phyloP scores from a whole-genome alignment of 148 eudicot genomes.

The Linanthus parryae region DNA sequence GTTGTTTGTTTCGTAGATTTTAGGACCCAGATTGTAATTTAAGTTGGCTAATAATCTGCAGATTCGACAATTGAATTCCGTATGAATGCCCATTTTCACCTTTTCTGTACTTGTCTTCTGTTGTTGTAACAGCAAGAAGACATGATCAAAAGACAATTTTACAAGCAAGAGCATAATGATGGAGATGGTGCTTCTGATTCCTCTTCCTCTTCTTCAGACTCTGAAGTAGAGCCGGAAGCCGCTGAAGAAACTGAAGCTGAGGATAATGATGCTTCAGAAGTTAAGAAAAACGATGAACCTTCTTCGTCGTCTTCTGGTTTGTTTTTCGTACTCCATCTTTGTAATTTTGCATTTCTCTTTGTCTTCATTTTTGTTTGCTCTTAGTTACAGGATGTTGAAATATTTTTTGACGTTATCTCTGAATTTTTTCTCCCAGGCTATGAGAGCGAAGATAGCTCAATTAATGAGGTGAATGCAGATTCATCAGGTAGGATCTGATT shows the following conservation, averaged over 20 bases:
- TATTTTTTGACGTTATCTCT: not conserved
- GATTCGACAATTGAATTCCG: too few species aligned
- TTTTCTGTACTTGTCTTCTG: too few species aligned
- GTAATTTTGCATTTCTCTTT: not conserved
- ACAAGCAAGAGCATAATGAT: constrained; percentile 56
- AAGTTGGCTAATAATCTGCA: too few species aligned
- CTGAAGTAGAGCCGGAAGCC: constrained; percentile 41
- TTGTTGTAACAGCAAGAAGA: too few species aligned
- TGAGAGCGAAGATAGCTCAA: constrained; percentile 83
- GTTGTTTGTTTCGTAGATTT: too few species aligned
- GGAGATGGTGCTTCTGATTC: constrained; percentile 49
- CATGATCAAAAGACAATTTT: constrained; percentile 92
- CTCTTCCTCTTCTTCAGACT: constrained; percentile 58
- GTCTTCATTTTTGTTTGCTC: not conserved
- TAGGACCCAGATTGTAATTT: too few species aligned
- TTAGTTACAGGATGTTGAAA: constrained; percentile 5
- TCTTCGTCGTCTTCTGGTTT: constrained; percentile 54
- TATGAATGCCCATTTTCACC: too few species aligned
- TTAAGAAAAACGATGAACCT: constrained; percentile 22
- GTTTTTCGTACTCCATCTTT: not conserved
- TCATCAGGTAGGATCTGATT: constrained; percentile 59
- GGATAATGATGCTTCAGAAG: constrained; percentile 18
- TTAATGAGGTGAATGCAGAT: constrained; percentile 50
- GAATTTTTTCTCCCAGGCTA: constrained; percentile 40
- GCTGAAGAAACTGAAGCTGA: constrained; percentile 31